A percentile compares a stretch with the other conserved stretches of the same genome.
Evolutionary conservation across 306 rosid species (phyloP).

Genomic region (Pterocarpus macrocarpus): DNA sequence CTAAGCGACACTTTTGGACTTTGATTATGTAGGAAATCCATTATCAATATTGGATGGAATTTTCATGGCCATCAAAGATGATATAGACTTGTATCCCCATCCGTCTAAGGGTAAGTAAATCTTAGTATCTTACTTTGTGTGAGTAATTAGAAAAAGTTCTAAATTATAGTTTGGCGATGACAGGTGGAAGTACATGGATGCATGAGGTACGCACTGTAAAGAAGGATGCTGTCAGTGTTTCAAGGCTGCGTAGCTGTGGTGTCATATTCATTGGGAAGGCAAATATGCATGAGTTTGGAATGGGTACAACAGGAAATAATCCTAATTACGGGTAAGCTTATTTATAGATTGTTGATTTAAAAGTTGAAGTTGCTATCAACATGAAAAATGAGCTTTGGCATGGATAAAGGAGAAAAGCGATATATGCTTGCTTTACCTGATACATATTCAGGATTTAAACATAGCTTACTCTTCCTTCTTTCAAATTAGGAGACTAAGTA

Average conservation of each 20-base stretch:
- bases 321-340: conserved; percentile 81
- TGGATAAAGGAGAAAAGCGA: conserved; percentile 14
- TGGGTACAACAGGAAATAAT: conserved; percentile 99
- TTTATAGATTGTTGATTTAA: conserved; percentile 38
- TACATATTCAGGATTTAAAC: conserved; percentile 18
- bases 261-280: conserved; percentile 91
- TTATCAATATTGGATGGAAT: conserved; percentile 93
- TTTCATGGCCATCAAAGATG: conserved; percentile 96
- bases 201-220: conserved; percentile 85
- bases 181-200: conserved; percentile 94
- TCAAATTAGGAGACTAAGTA: conserved; percentile 10
- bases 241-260: conserved; percentile 87
- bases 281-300: conserved; percentile 96
- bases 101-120: conserved; percentile 77
- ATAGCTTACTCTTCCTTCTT: conserved; percentile 12
- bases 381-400: conserved; percentile 22
- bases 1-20: conserved; percentile 32
- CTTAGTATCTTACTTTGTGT: conserved; percentile 34
- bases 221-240: conserved; percentile 74
- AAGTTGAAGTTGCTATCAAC: conserved; percentile 32
- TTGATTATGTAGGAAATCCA: conserved; percentile 70
- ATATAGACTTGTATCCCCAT: conserved; percentile 88
- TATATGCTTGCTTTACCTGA: conserved; percentile 28
- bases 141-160: conserved; percentile 14
- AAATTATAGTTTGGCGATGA: conserved; percentile 42